A percentile compares a stretch with the other conserved stretches of the same genome.
Evolutionary conservation across 176 grass and related monocot genomes (phyloP).

Genomic region (Secale cereale): DNA sequence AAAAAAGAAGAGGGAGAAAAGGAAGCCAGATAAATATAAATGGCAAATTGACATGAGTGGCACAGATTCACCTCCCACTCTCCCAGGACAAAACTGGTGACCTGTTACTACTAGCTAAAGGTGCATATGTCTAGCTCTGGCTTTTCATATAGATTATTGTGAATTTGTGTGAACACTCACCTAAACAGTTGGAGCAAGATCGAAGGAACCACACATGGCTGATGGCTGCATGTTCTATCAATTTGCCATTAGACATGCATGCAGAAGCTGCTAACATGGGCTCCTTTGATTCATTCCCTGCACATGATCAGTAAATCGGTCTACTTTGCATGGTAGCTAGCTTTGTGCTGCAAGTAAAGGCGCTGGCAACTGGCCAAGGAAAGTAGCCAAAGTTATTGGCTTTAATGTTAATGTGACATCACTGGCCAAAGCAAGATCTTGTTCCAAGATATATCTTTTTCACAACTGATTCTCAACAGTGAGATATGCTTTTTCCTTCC

Average conservation of each 20-base stretch:
- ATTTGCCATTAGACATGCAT: background rate
- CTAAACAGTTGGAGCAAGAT: constrained; percentile 26
- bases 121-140: background rate
- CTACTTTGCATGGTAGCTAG: constrained; percentile 33
- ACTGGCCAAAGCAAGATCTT: constrained; percentile 58
- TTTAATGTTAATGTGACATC: constrained; percentile 61
- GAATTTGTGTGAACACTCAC: background rate
- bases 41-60: constrained; percentile 28
- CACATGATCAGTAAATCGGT: constrained; percentile 33
- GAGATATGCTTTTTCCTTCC: constrained; percentile 5
- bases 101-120: constrained; percentile 25
- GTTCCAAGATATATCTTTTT: constrained; percentile 51
- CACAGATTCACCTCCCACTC: constrained; percentile 25
- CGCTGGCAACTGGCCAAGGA: constrained; percentile 11
- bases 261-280: background rate
- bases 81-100: background rate
- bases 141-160: constrained; percentile 20
- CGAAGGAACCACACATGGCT: constrained; percentile 1
- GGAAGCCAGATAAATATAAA: constrained; percentile 36
- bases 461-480: constrained; percentile 22
- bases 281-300: background rate
- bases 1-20: background rate
- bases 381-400: constrained; percentile 41
- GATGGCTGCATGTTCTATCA: background rate
- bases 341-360: constrained; percentile 43